Base-by-base conservation (phyloP, 306 rosid genomes). In the Fragaria ananassa region DNA sequence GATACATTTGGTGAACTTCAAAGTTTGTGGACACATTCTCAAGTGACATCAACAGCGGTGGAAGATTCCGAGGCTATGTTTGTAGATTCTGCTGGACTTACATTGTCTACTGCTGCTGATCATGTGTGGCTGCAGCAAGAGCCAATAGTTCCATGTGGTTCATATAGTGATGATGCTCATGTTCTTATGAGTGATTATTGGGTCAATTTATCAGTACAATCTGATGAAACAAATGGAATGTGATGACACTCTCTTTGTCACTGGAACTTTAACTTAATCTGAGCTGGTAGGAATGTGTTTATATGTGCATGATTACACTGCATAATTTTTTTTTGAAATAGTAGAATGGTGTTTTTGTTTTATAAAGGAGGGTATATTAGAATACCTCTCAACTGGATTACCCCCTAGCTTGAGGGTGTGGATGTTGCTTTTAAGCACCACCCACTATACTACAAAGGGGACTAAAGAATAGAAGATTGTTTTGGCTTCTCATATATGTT, bases 1-100 rank as follows among this genome's bases (percentile, higher is more conserved):
- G 76, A 74, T 63, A 62, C 83, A 78, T 69, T 42, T 68, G 80
- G 53, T 35, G 76, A 74, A 29, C 74, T 51, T 34, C 82, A 69
- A 51, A 68, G 57, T 78, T 42, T 42, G 18, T 82, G 82, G 80
- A 62, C 60, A 49, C 25, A 71, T 71, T 60, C 79, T 62, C n/a
- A 29, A 14, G 42, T 62, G 68, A 31, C 39, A 29, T 13, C 68
- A 62, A 15, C 68, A n/a, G 14, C 13, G 60, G 62, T 29, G 62
- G 45, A 18, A 37, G 61, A 70, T 29, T 50, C 62, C 2, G 45
- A 70, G 45, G 62, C 42, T 31, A 50, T 70, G 35, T 70, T 70
- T 70, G 18, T 18, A 50, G 45, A 70, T 47, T 35, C 73, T 45
- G 57, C 57, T 25, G 41, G 57, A 44, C 46, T 45, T 29, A 69